Percentiles rank a stretch among this genome's conserved stretches.
phyloP scores from a whole-genome alignment of 2,329 filamentous ascomycete genomes.

The Colletotrichum euphorbiae region DNA sequence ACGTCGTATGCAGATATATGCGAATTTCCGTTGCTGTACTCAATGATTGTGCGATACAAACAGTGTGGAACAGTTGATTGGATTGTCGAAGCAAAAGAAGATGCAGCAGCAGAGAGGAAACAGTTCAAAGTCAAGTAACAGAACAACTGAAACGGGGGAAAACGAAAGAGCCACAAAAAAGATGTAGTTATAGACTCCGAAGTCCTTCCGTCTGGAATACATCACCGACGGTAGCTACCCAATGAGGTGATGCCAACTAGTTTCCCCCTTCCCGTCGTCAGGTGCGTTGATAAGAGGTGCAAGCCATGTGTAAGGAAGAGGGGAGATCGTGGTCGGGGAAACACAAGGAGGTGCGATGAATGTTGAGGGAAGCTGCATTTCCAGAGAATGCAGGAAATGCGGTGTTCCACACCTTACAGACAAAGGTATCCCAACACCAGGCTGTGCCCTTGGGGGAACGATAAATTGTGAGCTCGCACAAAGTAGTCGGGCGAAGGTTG shows the following conservation, averaged over 20 bases:
- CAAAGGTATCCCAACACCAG: constrained; percentile 8
- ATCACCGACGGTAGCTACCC: constrained; percentile 5
- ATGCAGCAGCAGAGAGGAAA: not conserved
- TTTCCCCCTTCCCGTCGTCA: constrained; percentile 1
- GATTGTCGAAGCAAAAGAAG: not conserved
- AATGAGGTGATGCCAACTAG: constrained; percentile 30
- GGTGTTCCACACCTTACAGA: constrained; percentile 4
- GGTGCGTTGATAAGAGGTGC: constrained; percentile 26
- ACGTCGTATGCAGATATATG: constrained; percentile 27
- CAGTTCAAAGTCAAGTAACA: not conserved
- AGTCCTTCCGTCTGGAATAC: not conserved
- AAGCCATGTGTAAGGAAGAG: not conserved
- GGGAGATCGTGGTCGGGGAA: constrained; percentile 4
- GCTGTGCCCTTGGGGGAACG: not conserved
- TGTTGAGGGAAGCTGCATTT: constrained; percentile 31
- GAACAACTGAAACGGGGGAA: not conserved
- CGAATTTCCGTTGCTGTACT: not conserved
- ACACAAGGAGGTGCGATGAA: constrained; percentile 7
- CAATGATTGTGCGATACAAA: constrained; percentile 29
- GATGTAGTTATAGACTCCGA: constrained; percentile 5
- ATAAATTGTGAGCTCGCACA: constrained; percentile 6
- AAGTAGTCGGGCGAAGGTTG: constrained; percentile 21
- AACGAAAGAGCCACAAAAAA: not conserved
- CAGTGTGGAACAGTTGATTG: constrained; percentile 5
- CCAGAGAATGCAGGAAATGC: constrained; percentile 5